phyloP scores from a whole-genome alignment of 1,139 yeast species.

The Barnettozyma hawaiiensis region DNA sequence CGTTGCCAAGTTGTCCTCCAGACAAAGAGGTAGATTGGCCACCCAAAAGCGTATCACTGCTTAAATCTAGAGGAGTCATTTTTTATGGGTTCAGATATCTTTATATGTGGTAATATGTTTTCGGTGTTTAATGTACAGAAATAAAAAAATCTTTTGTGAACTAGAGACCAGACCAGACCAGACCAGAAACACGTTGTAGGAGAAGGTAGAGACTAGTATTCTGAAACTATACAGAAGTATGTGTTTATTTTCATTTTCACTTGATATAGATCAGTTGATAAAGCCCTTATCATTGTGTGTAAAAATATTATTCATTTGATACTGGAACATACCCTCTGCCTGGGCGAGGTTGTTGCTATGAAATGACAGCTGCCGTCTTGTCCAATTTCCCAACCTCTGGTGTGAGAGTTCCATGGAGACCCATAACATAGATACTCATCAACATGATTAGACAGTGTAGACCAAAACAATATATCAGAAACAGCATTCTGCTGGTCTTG shows the following conservation, averaged over 20 bases:
- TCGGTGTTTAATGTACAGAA: slow-evolving; percentile 18
- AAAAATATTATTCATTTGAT: no score
- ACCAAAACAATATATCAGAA: slow-evolving; percentile 67
- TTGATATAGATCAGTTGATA: no score
- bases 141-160: slow-evolving; percentile 8
- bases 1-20: slow-evolving; percentile 74
- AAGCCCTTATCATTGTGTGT: no score
- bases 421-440: slow-evolving; percentile 54
- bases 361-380: slow-evolving; percentile 11
- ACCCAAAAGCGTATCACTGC: slow-evolving; percentile 71
- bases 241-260: no score
- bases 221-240: no score
- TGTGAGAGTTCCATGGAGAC: slow-evolving; percentile 38
- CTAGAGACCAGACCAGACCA: no score
- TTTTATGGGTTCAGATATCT: slow-evolving; percentile 1
- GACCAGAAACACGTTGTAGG: neutral
- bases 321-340: no score
- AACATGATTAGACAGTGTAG: slow-evolving; percentile 71
- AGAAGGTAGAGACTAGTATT: neutral
- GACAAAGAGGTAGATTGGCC: slow-evolving; percentile 92
- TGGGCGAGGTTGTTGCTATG: no score
- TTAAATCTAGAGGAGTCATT: slow-evolving; percentile 25
- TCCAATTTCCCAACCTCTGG: slow-evolving; percentile 42
- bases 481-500: slow-evolving; percentile 64
- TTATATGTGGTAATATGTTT: slow-evolving; percentile 13